Percentiles rank a stretch among this genome's conserved stretches.
Conservation (phyloP, 2,329 filamentous ascomycete genomes). For the Teratosphaeria viscida region DNA sequence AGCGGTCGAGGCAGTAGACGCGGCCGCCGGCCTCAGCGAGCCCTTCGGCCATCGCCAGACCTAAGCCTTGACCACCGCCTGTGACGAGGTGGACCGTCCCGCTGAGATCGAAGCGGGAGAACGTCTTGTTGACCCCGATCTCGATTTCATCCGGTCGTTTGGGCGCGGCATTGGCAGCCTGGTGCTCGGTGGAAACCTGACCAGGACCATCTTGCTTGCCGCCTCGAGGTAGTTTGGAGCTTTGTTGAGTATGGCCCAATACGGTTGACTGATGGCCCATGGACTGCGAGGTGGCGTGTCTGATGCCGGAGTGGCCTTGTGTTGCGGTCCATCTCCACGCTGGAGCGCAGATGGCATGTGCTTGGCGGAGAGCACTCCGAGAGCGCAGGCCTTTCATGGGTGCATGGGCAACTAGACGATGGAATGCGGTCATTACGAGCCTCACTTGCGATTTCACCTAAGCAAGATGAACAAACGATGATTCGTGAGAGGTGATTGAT, state of each 20-base stretch:
- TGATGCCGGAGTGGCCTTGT: not conserved
- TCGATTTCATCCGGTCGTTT: not conserved
- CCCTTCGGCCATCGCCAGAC: slow-evolving; percentile 20
- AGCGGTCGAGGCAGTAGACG: slow-evolving; percentile 24
- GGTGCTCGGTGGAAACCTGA: not conserved
- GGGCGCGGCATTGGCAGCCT: not conserved
- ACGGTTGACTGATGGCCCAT: not conserved
- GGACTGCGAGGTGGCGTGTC: not conserved
- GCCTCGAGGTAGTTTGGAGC: not conserved
- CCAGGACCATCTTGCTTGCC: not conserved
- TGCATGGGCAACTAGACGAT: not conserved
- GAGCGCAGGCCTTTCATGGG: not conserved
- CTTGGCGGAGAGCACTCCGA: not conserved
- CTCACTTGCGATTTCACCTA: not conserved
- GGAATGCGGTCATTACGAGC: not conserved
- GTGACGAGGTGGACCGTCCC: slow-evolving; percentile 19
- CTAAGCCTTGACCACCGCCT: slow-evolving; percentile 21
- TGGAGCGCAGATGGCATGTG: not conserved
- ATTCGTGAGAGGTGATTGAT: no score
- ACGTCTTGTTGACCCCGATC: not conserved
- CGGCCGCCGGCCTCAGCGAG: slow-evolving; percentile 20
- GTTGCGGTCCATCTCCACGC: not conserved
- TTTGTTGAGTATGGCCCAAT: not conserved
- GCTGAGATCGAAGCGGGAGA: slow-evolving; percentile 11
- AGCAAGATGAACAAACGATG: no score